Conservation (phyloP, 2,329 filamentous ascomycete genomes). For the Alternaria incomplexa region DNA sequence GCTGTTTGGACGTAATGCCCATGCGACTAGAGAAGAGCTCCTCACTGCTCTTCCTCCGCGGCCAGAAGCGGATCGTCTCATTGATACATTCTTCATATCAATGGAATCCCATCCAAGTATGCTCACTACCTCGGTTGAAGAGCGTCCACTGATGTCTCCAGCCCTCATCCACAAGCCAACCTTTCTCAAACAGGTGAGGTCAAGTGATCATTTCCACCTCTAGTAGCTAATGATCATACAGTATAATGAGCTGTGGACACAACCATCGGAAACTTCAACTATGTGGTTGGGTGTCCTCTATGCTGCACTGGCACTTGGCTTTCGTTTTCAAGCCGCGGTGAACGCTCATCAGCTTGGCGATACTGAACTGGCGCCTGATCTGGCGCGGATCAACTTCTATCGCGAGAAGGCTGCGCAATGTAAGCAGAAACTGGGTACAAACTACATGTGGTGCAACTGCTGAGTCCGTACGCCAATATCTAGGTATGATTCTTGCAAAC, state of each 20-base stretch:
- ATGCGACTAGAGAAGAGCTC: conserved; percentile 37
- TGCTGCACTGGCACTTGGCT: conserved; percentile 43
- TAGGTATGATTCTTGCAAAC: conserved; percentile 37
- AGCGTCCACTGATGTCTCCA: conserved; percentile 11
- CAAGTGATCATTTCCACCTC: not conserved
- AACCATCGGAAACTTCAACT: conserved; percentile 45
- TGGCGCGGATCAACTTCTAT: conserved; percentile 36
- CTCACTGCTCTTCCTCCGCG: conserved; percentile 35
- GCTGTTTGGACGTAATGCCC: conserved; percentile 34
- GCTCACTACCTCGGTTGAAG: not conserved
- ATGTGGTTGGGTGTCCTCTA: conserved; percentile 56
- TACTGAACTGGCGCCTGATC: conserved; percentile 2
- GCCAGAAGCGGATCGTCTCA: conserved; percentile 31
- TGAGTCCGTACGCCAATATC: not conserved
- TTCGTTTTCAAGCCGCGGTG: conserved; percentile 30
- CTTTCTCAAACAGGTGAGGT: conserved; percentile 32
- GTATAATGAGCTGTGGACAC: conserved; percentile 54
- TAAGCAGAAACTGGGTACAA: not conserved
- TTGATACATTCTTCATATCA: conserved; percentile 33
- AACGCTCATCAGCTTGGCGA: conserved; percentile 7
- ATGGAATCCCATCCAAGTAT: conserved; percentile 39
- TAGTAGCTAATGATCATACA: conserved; percentile 21
- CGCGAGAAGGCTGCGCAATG: conserved; percentile 42
- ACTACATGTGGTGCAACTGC: not conserved
- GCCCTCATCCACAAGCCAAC: conserved; percentile 40